Conservation (phyloP, 2,329 filamentous ascomycete species). For the Bipolaris bicolor region DNA sequence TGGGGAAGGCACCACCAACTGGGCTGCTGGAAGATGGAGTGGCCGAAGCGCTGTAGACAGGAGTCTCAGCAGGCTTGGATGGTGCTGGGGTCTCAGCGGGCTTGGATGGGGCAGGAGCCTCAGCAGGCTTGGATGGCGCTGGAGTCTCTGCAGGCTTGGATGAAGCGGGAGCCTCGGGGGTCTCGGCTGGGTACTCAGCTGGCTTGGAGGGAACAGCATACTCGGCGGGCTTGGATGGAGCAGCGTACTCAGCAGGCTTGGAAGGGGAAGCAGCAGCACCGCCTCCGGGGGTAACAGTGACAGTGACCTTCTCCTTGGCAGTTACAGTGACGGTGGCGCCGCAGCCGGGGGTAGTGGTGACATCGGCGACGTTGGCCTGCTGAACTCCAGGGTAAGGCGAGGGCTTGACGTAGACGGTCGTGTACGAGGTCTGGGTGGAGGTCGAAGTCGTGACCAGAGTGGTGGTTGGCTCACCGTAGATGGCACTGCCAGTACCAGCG, state of each 20-base stretch:
- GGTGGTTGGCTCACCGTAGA: slow-evolving; percentile 31
- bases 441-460: slow-evolving; percentile 33
- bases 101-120: slow-evolving; percentile 17
- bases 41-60: slow-evolving; percentile 17
- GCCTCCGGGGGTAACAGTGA: slow-evolving; percentile 47
- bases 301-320: slow-evolving; percentile 50
- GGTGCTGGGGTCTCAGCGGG: slow-evolving; percentile 15
- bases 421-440: slow-evolving; percentile 38
- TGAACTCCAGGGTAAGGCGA: slow-evolving; percentile 24
- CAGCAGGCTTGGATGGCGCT: slow-evolving; percentile 14
- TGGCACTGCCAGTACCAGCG: slow-evolving; percentile 30
- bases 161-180: slow-evolving; percentile 10
- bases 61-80: slow-evolving; percentile 17
- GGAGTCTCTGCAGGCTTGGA: slow-evolving; percentile 11
- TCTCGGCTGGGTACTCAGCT: background rate
- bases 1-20: slow-evolving; percentile 18
- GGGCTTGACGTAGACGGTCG: slow-evolving; percentile 28
- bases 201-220: slow-evolving; percentile 18
- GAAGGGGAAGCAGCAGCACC: slow-evolving; percentile 20
- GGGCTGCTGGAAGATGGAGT: slow-evolving; percentile 16
- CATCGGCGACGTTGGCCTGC: slow-evolving; percentile 28
- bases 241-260: slow-evolving; percentile 9
- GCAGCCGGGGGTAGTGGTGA: slow-evolving; percentile 29
- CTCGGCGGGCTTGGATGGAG: slow-evolving; percentile 5
- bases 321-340: slow-evolving; percentile 48